These are phyloP conservation scores for Strigomonas galati DNA, from an alignment of 208 protist genomes.

Conservation along the genomic window DNA sequence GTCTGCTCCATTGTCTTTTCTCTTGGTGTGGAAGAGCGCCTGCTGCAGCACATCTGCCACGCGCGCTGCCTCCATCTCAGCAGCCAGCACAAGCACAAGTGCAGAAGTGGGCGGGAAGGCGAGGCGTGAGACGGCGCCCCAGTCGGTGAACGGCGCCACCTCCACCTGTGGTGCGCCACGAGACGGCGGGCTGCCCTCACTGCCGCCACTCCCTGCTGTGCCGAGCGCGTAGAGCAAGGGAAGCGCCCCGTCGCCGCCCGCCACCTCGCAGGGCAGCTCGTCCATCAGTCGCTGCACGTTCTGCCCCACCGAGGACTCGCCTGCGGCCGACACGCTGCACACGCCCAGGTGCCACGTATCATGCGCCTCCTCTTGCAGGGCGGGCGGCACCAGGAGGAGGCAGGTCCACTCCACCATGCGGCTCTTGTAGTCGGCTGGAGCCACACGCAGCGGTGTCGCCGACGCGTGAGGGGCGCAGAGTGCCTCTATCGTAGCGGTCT, in stretches of 20 bases:
- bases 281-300: constrained; percentile 44
- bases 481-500: neutral
- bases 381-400: constrained; percentile 9
- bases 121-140: neutral
- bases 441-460: constrained; percentile 27
- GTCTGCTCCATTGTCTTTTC: neutral
- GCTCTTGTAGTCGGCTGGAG: constrained; percentile 41
- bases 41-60: neutral
- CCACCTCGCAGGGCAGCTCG: constrained; percentile 6
- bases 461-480: constrained; percentile 28
- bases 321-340: constrained; percentile 43
- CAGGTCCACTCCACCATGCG: constrained; percentile 31
- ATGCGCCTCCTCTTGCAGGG: neutral
- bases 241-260: neutral
- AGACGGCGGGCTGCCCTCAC: neutral
- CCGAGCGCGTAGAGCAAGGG: neutral
- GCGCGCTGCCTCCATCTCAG: neutral
- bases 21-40: neutral
- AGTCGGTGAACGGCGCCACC: neutral
- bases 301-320: constrained; percentile 58
- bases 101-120: neutral
- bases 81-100: neutral
- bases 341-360: constrained; percentile 19
- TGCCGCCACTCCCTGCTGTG: neutral
- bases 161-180: neutral